These are phyloP conservation scores for Eudorina sp. DNA, from an alignment of 139 green algal genomes.

Conservation along the genomic window DNA sequence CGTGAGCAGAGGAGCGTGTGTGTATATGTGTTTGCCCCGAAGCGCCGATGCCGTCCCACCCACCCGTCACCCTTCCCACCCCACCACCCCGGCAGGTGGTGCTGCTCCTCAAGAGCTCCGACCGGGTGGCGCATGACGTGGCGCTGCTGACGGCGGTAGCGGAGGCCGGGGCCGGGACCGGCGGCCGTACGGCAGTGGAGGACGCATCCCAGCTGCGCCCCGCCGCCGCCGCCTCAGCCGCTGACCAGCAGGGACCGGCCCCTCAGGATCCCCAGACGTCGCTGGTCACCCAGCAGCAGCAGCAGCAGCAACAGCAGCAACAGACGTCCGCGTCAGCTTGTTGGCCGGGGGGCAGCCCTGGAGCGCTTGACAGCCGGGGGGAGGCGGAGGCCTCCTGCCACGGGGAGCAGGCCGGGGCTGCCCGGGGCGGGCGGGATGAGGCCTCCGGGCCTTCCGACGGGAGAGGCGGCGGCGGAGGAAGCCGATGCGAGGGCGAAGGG, in stretches of 20 bases:
- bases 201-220: background rate
- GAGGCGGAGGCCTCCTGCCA: too few species aligned
- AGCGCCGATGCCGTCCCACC: background rate
- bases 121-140: constrained; percentile 90
- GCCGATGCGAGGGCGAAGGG: too few species aligned
- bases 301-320: background rate
- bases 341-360: too few species aligned
- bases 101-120: constrained; percentile 93
- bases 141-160: constrained; percentile 34
- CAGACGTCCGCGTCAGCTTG: too few species aligned
- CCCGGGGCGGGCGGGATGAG: too few species aligned
- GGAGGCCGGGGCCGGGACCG: background rate
- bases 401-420: too few species aligned
- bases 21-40: background rate
- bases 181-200: background rate
- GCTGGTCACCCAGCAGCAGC: background rate
- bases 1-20: background rate
- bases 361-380: too few species aligned
- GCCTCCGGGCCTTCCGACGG: too few species aligned
- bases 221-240: background rate
- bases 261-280: background rate
- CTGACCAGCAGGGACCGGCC: background rate
- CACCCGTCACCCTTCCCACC: too few species aligned
- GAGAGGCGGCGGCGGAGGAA: too few species aligned
- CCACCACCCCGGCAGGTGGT: constrained; percentile 76